phyloP scores from a whole-genome alignment of 2,329 filamentous ascomycete species.

The Colletotrichum eremochloae region DNA sequence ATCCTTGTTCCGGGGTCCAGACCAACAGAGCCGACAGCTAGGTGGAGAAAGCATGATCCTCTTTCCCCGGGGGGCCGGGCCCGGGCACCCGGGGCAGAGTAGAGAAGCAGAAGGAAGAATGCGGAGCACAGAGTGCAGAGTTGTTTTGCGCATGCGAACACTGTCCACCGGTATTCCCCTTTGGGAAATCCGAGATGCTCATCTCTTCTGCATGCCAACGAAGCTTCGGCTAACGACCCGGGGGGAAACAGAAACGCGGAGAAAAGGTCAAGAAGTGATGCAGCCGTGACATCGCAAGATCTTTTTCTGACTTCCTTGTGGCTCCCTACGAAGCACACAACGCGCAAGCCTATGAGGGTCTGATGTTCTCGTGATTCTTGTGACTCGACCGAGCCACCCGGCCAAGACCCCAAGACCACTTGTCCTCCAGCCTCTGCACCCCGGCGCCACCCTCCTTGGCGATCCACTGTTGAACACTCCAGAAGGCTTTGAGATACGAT shows the following conservation, averaged over 20 bases:
- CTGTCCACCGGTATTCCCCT: conserved; percentile 29
- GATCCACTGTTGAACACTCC: conserved; percentile 49
- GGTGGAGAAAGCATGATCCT: conserved; percentile 11
- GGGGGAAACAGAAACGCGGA: not conserved
- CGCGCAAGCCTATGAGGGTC: conserved; percentile 25
- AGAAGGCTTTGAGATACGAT: conserved; percentile 47
- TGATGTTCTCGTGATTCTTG: conserved; percentile 2
- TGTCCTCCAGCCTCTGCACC: conserved; percentile 33
- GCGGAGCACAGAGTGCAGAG: conserved; percentile 39
- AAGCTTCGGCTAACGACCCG: conserved; percentile 27
- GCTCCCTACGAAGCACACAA: not conserved
- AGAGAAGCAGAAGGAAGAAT: conserved; percentile 17
- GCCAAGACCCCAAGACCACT: conserved; percentile 32
- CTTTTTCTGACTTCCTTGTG: not conserved
- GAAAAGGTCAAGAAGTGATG: conserved; percentile 3
- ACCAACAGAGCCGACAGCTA: conserved; percentile 15
- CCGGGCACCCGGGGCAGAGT: not conserved
- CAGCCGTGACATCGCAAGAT: conserved; percentile 14
- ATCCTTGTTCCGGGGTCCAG: conserved; percentile 16
- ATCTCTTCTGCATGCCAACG: conserved; percentile 46
- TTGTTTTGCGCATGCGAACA: conserved; percentile 11
- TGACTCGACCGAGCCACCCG: conserved; percentile 11
- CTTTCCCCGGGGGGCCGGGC: not conserved
- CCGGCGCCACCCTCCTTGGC: conserved; percentile 33
- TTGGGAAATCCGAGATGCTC: conserved; percentile 39